Evolutionary conservation across 768 basidiomycete genomes (phyloP).

Genomic region (Rhodocollybia butyracea): DNA sequence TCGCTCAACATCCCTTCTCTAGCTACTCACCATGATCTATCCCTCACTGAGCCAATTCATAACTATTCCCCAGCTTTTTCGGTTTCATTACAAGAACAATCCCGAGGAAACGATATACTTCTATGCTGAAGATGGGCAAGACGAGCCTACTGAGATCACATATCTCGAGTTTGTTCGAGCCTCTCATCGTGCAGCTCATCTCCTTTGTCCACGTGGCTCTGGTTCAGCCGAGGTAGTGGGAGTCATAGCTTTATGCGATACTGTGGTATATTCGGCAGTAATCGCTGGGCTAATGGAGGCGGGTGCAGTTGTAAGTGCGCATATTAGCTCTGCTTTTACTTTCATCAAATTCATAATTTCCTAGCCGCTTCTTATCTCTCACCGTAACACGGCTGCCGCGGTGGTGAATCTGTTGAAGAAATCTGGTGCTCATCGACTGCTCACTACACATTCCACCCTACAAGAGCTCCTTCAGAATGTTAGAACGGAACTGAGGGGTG

Average conservation of each 20-base stretch:
- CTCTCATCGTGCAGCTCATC: slow-evolving; percentile 40
- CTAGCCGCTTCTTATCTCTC: slow-evolving; percentile 40
- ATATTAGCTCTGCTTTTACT: background rate
- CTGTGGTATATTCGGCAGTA: slow-evolving; percentile 39
- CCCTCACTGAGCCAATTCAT: background rate
- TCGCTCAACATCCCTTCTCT: background rate
- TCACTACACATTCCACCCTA: slow-evolving; percentile 22
- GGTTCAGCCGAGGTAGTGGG: slow-evolving; percentile 28
- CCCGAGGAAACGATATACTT: slow-evolving; percentile 25
- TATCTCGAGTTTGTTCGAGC: slow-evolving; percentile 45
- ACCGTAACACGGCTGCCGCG: slow-evolving; percentile 32
- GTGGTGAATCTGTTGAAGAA: slow-evolving; percentile 33
- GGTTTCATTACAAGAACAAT: slow-evolving; percentile 32
- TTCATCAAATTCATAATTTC: background rate
- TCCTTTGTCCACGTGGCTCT: slow-evolving; percentile 29
- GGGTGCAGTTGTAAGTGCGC: slow-evolving; percentile 30
- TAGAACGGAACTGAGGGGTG: background rate
- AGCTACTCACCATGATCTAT: background rate
- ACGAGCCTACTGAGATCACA: slow-evolving; percentile 24
- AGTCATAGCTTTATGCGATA: slow-evolving; percentile 30
- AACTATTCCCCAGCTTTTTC: slow-evolving; percentile 23
- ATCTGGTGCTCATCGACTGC: slow-evolving; percentile 33
- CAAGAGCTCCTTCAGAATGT: background rate
- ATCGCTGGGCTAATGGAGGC: slow-evolving; percentile 34
- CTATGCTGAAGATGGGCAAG: slow-evolving; percentile 22